A percentile compares a stretch with the other conserved stretches of the same genome.
Conservation (phyloP, 208 protist species). For the Naegleria lovaniensis region DNA sequence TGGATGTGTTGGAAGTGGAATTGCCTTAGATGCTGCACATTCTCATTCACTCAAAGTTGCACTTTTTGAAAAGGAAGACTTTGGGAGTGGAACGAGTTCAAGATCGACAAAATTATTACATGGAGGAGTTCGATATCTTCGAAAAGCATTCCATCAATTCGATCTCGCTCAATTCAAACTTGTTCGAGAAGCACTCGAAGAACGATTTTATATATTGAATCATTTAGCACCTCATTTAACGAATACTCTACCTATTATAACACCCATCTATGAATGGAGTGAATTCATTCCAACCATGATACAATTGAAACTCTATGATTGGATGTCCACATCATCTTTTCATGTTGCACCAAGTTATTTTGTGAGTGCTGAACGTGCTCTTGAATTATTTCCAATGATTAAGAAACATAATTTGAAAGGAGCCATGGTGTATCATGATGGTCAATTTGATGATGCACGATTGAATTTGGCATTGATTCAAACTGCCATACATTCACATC, state of each 20-base stretch:
- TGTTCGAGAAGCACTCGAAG: constrained; percentile 76
- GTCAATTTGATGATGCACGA: constrained; percentile 89
- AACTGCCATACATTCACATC: constrained; percentile 74
- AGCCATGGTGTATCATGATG: constrained; percentile 85
- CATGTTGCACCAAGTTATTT: background rate
- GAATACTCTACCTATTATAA: constrained; percentile 75
- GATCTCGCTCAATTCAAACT: constrained; percentile 74
- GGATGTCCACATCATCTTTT: constrained; percentile 46
- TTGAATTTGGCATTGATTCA: constrained; percentile 81
- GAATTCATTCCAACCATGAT: constrained; percentile 71
- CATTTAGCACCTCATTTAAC: constrained; percentile 80
- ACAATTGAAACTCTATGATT: constrained; percentile 76
- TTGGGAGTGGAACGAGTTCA: constrained; percentile 82
- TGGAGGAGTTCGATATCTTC: constrained; percentile 89
- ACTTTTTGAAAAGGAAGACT: constrained; percentile 89
- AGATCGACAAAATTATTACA: constrained; percentile 93
- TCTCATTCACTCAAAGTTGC: constrained; percentile 80
- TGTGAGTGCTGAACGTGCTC: background rate
- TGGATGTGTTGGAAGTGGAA: constrained; percentile 82
- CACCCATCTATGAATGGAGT: constrained; percentile 76
- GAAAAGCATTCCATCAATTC: constrained; percentile 51
- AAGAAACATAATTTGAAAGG: constrained; percentile 60
- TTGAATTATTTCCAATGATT: constrained; percentile 17
- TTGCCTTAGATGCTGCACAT: constrained; percentile 76
- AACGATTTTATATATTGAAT: constrained; percentile 81